Conservation (phyloP, 495 filamentous ascomycete genomes). For the Penicillium nucicola region DNA sequence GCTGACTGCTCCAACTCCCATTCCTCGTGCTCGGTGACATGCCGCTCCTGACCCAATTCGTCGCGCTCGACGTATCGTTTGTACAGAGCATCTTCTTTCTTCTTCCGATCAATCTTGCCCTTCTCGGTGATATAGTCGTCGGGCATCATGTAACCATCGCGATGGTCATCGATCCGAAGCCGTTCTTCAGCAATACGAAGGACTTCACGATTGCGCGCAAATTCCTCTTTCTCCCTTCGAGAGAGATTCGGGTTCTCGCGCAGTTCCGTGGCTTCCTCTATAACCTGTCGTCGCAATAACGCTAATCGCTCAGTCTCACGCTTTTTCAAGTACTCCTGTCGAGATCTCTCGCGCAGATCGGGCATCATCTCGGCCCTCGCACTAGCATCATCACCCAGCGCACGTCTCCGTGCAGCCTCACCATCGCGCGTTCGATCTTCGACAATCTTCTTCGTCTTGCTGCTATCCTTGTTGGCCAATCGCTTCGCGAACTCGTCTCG, state of each 20-base stretch:
- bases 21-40: slow-evolving; percentile 91
- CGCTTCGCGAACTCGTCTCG: slow-evolving; percentile 73
- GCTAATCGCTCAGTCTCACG: slow-evolving; percentile 81
- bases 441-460: slow-evolving; percentile 70
- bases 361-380: slow-evolving; percentile 63
- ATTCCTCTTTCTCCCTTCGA: slow-evolving; percentile 80
- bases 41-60: slow-evolving; percentile 83
- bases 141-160: slow-evolving; percentile 90
- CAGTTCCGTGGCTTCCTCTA: slow-evolving; percentile 81
- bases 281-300: slow-evolving; percentile 84
- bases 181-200: slow-evolving; percentile 86
- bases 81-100: slow-evolving; percentile 87
- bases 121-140: slow-evolving; percentile 94
- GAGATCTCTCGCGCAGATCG: slow-evolving; percentile 75
- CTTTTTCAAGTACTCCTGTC: slow-evolving; percentile 93
- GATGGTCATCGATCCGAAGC: slow-evolving; percentile 82
- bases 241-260: slow-evolving; percentile 72
- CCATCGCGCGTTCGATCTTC: slow-evolving; percentile 62
- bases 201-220: slow-evolving; percentile 84
- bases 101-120: slow-evolving; percentile 83
- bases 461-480: slow-evolving; percentile 64
- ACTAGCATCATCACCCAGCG: slow-evolving; percentile 61
- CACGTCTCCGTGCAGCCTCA: slow-evolving; percentile 56
- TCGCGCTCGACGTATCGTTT: slow-evolving; percentile 88
- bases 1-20: slow-evolving; percentile 91